A percentile compares a stretch with the other conserved stretches of the same genome.
phyloP scores from a whole-genome alignment of 169 alveolate species.

The Condylostoma magnum region DNA sequence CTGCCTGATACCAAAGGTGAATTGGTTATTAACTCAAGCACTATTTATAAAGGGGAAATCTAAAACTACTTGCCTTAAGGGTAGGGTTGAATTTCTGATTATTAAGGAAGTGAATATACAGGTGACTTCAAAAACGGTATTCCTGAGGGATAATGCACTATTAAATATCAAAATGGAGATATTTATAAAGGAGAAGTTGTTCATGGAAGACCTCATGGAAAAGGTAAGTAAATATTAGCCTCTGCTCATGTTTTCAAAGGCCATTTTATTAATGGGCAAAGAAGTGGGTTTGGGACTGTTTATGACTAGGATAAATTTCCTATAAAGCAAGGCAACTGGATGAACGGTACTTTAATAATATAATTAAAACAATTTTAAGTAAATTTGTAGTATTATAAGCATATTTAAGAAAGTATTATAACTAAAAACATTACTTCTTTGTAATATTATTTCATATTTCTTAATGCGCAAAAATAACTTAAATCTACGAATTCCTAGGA shows the following conservation, averaged over 20 bases:
- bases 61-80: constrained; percentile 12
- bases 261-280: constrained; percentile 12
- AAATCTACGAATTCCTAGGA: too few species aligned
- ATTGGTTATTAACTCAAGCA: constrained; percentile 5
- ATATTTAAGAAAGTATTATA: too few species aligned
- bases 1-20: constrained; percentile 35
- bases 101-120: constrained; percentile 14
- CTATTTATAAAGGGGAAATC: constrained; percentile 29
- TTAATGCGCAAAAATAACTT: too few species aligned
- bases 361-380: too few species aligned
- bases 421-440: too few species aligned
- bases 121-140: constrained; percentile 19
- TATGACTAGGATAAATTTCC: too few species aligned
- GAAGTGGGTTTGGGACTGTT: constrained; percentile 43
- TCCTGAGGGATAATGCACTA: constrained; percentile 35
- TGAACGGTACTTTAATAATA: too few species aligned
- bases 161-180: constrained; percentile 41
- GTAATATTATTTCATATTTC: too few species aligned
- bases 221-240: constrained; percentile 33
- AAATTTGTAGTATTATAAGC: too few species aligned
- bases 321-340: too few species aligned
- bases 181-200: constrained; percentile 44
- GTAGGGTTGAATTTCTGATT: neutral
- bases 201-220: constrained; percentile 35
- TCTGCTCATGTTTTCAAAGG: constrained; percentile 39